Conservation (phyloP, 164 flowering plant genomes). For the Brasenia schreberi region DNA sequence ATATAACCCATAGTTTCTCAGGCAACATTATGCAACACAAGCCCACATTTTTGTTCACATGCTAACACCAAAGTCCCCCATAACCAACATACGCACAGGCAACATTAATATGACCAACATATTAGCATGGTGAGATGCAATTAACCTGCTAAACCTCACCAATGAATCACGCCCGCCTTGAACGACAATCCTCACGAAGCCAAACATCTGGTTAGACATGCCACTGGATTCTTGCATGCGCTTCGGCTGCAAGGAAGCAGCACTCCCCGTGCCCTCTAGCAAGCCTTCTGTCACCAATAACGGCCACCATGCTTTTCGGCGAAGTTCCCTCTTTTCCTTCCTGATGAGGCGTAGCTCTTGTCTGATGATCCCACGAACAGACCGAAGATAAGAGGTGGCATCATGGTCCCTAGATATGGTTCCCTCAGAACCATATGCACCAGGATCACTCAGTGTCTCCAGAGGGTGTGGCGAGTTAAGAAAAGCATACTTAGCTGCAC, state of each 20-base stretch:
- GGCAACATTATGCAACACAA: background rate
- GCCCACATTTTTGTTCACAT: background rate
- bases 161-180: constrained; percentile 43
- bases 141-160: constrained; percentile 51
- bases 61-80: constrained; percentile 13
- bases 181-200: constrained; percentile 17
- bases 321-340: constrained; percentile 45
- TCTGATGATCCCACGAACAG: constrained; percentile 50
- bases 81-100: constrained; percentile 42
- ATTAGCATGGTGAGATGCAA: constrained; percentile 64
- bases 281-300: constrained; percentile 26
- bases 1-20: background rate
- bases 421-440: constrained; percentile 93
- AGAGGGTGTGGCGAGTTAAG: constrained; percentile 91
- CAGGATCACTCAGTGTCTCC: constrained; percentile 72
- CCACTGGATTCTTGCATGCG: constrained; percentile 3
- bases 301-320: constrained; percentile 67
- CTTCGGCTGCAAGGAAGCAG: constrained; percentile 13
- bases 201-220: constrained; percentile 31
- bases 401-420: constrained; percentile 80
- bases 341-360: constrained; percentile 55
- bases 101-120: constrained; percentile 49
- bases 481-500: constrained; percentile 57
- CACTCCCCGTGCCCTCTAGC: constrained; percentile 7
- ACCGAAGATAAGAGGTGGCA: constrained; percentile 69